These are phyloP conservation scores for Gaeumannomyces tritici DNA, from an alignment of 2,329 filamentous ascomycete genomes.

Conservation along the genomic window DNA sequence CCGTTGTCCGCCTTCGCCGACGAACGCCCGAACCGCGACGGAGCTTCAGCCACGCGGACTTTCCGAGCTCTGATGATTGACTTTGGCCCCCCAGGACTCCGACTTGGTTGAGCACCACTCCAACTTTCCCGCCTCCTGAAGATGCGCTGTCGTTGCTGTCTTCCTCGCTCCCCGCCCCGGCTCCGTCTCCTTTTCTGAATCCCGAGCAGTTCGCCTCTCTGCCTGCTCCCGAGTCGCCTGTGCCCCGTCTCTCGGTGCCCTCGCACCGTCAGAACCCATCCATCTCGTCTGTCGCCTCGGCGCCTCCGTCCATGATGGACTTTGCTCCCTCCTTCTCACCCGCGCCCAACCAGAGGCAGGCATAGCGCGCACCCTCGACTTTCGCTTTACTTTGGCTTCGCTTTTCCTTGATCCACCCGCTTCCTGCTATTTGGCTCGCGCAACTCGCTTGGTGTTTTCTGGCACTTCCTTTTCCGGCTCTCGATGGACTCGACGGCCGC, in stretches of 20 bases:
- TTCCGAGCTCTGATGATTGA: slow-evolving; percentile 37
- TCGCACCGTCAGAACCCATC: slow-evolving; percentile 28
- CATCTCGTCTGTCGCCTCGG: slow-evolving; percentile 1
- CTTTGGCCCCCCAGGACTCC: slow-evolving; percentile 38
- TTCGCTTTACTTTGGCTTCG: slow-evolving; percentile 12
- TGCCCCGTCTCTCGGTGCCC: slow-evolving; percentile 20
- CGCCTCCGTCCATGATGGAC: neutral
- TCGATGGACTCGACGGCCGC: slow-evolving; percentile 7
- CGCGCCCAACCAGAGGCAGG: slow-evolving; percentile 22
- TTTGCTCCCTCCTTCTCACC: slow-evolving; percentile 19
- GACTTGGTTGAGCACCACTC: slow-evolving; percentile 29
- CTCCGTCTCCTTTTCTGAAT: slow-evolving; percentile 34
- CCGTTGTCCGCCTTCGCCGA: neutral
- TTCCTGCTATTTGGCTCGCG: slow-evolving; percentile 8
- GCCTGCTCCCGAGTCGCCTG: slow-evolving; percentile 34
- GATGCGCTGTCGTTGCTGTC: slow-evolving; percentile 25
- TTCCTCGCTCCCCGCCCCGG: slow-evolving; percentile 22
- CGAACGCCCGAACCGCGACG: slow-evolving; percentile 1
- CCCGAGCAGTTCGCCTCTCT: slow-evolving; percentile 33
- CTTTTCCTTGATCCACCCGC: slow-evolving; percentile 16
- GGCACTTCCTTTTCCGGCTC: neutral
- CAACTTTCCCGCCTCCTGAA: slow-evolving; percentile 33
- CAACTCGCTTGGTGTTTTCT: slow-evolving; percentile 10
- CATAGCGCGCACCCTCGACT: slow-evolving; percentile 13
- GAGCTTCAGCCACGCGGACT: neutral